Evolutionary conservation across 1,284 basidiomycete species (phyloP).

Genomic region (Pseudomicrostroma phylloplanum): DNA sequence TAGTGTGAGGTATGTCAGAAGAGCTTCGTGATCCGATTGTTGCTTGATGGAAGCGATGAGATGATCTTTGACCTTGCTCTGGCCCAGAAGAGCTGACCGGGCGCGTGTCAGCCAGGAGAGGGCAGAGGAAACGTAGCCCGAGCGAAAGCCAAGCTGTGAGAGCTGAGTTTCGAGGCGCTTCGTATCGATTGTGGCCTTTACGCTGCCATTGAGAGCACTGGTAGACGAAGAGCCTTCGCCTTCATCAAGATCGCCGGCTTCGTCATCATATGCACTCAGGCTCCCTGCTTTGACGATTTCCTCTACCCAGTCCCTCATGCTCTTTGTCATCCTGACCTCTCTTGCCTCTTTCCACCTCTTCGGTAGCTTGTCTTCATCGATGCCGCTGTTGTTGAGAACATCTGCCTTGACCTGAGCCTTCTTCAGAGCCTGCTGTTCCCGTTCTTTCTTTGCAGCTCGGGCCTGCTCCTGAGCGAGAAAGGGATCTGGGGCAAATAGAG

Average conservation of each 20-base stretch:
- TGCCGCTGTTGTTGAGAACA: slow-evolving; percentile 19
- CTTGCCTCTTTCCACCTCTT: slow-evolving; percentile 64
- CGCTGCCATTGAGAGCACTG: not conserved
- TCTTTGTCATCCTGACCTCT: slow-evolving; percentile 77
- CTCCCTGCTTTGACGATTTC: slow-evolving; percentile 60
- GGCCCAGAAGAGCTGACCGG: slow-evolving; percentile 19
- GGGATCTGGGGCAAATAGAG: slow-evolving; percentile 47
- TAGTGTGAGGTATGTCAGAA: slow-evolving; percentile 68
- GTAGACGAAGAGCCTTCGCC: not conserved
- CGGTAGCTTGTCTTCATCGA: slow-evolving; percentile 35
- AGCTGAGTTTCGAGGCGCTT: slow-evolving; percentile 30
- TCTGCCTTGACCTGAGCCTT: slow-evolving; percentile 14
- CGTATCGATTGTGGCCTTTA: not conserved
- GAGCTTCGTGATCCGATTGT: slow-evolving; percentile 57
- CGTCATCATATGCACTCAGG: slow-evolving; percentile 56
- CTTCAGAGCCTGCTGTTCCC: slow-evolving; percentile 20
- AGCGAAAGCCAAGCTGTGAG: slow-evolving; percentile 40
- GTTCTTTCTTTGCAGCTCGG: slow-evolving; percentile 24
- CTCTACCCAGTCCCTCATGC: slow-evolving; percentile 73
- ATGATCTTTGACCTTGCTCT: slow-evolving; percentile 9
- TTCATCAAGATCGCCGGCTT: slow-evolving; percentile 9
- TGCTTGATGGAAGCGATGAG: slow-evolving; percentile 33
- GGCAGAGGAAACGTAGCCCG: slow-evolving; percentile 39
- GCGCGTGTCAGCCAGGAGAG: slow-evolving; percentile 36
- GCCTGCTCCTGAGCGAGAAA: slow-evolving; percentile 44